These are phyloP conservation scores for Taiozyma sp. DNA, from an alignment of 1,139 yeast genomes.

Conservation along the genomic window DNA sequence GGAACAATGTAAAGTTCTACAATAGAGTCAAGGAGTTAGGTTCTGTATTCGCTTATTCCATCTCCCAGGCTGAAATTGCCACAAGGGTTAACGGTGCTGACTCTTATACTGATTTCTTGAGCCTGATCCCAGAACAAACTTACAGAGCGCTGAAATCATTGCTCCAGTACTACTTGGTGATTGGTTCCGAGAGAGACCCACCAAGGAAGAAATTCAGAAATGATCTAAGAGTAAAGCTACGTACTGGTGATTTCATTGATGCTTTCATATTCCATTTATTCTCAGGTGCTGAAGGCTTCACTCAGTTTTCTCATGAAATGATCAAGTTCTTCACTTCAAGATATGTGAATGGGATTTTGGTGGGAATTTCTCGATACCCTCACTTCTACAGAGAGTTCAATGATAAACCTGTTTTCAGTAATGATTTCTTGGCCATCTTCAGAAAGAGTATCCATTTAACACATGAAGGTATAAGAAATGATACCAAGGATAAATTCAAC, in stretches of 20 bases:
- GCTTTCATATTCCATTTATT: conserved; percentile 8
- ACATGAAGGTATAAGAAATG: not conserved
- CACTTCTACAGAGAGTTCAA: not conserved
- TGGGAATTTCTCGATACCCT: not conserved
- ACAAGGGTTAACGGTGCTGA: conserved; percentile 38
- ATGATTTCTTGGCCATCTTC: not conserved
- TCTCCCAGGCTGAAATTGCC: conserved; percentile 47
- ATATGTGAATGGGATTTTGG: not conserved
- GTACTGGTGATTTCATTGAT: conserved; percentile 6
- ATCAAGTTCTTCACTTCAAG: conserved; percentile 7
- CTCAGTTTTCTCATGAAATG: conserved; percentile 1
- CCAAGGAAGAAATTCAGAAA: not conserved
- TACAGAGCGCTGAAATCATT: conserved; percentile 37
- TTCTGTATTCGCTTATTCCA: conserved; percentile 29
- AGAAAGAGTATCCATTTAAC: not conserved
- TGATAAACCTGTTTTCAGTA: not conserved
- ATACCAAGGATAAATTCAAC: conserved; percentile 1
- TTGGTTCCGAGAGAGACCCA: not conserved
- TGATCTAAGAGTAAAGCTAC: not conserved
- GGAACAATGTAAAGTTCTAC: not conserved
- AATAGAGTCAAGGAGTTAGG: not conserved
- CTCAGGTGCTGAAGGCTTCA: conserved; percentile 6
- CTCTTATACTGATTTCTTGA: conserved; percentile 32
- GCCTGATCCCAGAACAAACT: conserved; percentile 34
- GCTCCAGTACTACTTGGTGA: conserved; percentile 26